Conservation (phyloP, 163 green algal genomes). For the Volvox carteri region DNA sequence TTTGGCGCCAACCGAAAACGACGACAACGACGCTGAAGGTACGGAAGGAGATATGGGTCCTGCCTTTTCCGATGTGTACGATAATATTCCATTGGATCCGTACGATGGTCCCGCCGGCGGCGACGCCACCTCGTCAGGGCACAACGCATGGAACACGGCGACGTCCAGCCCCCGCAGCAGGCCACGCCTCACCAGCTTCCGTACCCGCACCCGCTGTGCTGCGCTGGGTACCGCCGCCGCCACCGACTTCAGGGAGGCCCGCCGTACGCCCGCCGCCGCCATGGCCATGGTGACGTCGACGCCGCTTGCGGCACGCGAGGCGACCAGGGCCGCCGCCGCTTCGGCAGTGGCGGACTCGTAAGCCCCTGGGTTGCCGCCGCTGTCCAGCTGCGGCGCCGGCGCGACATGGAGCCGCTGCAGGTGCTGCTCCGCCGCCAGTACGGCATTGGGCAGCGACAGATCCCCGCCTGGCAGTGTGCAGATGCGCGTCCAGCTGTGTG, state of each 20-base stretch:
- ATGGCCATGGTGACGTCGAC: not conserved
- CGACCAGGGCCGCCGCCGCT: not conserved
- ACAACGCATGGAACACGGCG: not conserved
- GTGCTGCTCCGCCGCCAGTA: conserved; percentile 18
- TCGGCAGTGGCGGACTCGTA: not conserved
- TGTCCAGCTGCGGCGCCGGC: not conserved
- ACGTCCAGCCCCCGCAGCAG: not conserved
- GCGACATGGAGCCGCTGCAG: not conserved
- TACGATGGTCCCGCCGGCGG: not conserved
- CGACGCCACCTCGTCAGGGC: not conserved
- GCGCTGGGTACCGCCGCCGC: not conserved
- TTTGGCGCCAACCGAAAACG: not conserved
- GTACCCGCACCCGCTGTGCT: not conserved
- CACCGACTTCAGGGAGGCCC: not conserved
- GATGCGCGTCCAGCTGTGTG: conserved; percentile 26
- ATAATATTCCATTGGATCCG: not conserved
- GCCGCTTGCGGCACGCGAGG: not conserved
- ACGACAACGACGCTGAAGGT: not conserved
- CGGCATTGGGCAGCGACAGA: not conserved
- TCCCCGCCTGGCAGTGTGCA: not conserved
- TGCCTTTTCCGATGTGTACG: no score
- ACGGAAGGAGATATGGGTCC: not conserved
- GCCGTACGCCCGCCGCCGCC: not conserved
- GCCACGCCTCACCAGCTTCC: not conserved
- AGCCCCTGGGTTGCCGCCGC: not conserved